Conservation (phyloP, 78 protist genomes). For the Protostelium mycophagum region DNA sequence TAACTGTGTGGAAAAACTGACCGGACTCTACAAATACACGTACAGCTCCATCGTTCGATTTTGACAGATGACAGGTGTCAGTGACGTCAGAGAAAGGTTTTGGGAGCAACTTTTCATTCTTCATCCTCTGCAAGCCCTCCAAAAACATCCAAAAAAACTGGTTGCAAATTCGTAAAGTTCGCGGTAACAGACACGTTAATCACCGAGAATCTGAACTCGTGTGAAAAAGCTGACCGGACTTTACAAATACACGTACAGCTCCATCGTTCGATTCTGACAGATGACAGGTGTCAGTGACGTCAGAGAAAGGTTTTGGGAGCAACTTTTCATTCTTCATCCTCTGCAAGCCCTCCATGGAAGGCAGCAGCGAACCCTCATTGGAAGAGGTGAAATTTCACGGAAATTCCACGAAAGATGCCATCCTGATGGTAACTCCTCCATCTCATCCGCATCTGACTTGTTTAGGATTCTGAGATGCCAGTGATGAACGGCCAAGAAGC, state of each 20-base stretch:
- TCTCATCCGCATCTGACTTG: not conserved
- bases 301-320: not conserved
- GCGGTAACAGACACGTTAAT: too few relatives aligned
- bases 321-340: not conserved
- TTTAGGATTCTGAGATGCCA: not conserved
- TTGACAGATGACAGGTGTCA: not conserved
- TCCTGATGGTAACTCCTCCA: not conserved
- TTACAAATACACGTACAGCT: too few relatives aligned
- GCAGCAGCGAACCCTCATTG: not conserved
- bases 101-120: not conserved
- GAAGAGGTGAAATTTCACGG: not conserved
- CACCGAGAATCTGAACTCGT: too few relatives aligned
- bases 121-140: not conserved
- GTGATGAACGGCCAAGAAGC: not conserved
- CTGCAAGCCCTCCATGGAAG: not conserved
- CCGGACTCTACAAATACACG: too few relatives aligned
- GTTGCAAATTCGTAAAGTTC: too few relatives aligned
- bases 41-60: too few relatives aligned
- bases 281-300: not conserved
- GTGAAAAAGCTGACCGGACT: too few relatives aligned
- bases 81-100: not conserved
- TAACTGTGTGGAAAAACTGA: too few relatives aligned
- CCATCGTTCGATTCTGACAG: too few relatives aligned
- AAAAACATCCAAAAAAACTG: too few relatives aligned
- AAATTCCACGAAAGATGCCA: not conserved